Base-by-base conservation (phyloP, 257 asterid genomes). In the Solanum gandarillasii region DNA sequence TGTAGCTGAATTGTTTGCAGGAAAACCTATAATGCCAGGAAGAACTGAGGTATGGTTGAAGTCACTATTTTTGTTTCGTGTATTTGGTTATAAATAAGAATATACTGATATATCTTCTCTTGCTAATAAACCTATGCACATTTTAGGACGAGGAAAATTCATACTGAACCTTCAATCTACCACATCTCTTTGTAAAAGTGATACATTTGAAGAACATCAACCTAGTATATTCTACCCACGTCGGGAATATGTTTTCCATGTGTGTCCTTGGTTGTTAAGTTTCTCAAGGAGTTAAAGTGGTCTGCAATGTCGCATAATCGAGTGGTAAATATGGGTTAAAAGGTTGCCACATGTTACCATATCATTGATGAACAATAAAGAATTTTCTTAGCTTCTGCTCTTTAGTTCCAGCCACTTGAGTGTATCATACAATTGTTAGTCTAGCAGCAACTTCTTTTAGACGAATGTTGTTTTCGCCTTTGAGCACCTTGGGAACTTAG, bases 21-120 rank as follows among this genome's bases (percentile, higher is more conserved):
- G 98, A 58, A 95, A 93, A 90, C 98, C 98, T 85, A 94, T 96
- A 84, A 94, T 96, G 98, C 97, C 98, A 1, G 99, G 98, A 88
- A 96, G 98, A 89, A 96, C 99, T 70, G 98, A 96, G 98, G 99
- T 96, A 91, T 55, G 67, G 68, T 81, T 46, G 25, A 48, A 82
- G 71, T 82, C 68, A 82, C 71, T 82, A 43, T 48, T 32, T 46
- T 82, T 48, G 71, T 48, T 46, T 81, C 1, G 7, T 82, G 18
- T 82, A 29, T 82, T 27, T 79, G 29, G 67, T 81, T 81, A 27
- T 27, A 81, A 9, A 29, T 81, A 46, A 48, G 86, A 82, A 48
- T 29, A 10, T 11, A 18, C 29, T 82, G 86, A 82, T 48, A 48
- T 18, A 29, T 48, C 41, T 81, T 82, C 41, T 38, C 83, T 36